A percentile compares a stretch with the other conserved stretches of the same genome.
Evolutionary conservation across 1,284 basidiomycete genomes (phyloP).

Genomic region (Hemileccinum hortonii): DNA sequence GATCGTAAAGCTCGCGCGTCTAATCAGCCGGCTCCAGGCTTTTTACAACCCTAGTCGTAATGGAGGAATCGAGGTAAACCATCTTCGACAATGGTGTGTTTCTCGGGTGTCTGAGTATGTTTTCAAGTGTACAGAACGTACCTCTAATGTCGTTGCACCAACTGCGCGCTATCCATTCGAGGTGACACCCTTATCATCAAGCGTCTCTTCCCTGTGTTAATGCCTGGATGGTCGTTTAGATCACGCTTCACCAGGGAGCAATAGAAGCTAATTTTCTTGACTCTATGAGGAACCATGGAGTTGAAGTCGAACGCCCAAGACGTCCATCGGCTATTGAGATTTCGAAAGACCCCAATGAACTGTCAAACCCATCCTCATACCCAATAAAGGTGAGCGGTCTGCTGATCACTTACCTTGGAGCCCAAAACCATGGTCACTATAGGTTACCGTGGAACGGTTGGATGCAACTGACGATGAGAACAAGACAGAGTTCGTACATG

Average conservation of each 20-base stretch:
- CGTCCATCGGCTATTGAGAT: slow-evolving; percentile 55
- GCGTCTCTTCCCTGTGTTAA: neutral
- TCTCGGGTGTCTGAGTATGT: neutral
- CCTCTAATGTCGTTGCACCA: slow-evolving; percentile 55
- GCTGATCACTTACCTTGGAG: neutral
- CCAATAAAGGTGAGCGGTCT: slow-evolving; percentile 51
- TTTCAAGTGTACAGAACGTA: slow-evolving; percentile 55
- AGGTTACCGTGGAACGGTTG: slow-evolving; percentile 45
- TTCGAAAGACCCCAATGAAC: slow-evolving; percentile 41
- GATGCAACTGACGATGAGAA: slow-evolving; percentile 29
- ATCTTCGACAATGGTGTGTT: neutral
- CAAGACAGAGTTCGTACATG: slow-evolving; percentile 26
- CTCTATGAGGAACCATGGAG: slow-evolving; percentile 51
- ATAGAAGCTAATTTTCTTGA: slow-evolving; percentile 72
- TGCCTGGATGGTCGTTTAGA: slow-evolving; percentile 34
- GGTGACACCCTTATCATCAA: slow-evolving; percentile 32
- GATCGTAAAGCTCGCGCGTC: neutral
- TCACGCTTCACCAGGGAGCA: slow-evolving; percentile 73
- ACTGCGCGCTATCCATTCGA: slow-evolving; percentile 67
- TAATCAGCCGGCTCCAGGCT: slow-evolving; percentile 42
- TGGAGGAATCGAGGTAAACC: slow-evolving; percentile 58
- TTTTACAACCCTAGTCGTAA: slow-evolving; percentile 66
- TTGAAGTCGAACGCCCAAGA: slow-evolving; percentile 59
- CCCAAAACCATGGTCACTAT: neutral
- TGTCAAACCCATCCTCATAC: slow-evolving; percentile 47